Conservation (phyloP, 2,329 filamentous ascomycete genomes). For the Claviceps humidiphila region DNA sequence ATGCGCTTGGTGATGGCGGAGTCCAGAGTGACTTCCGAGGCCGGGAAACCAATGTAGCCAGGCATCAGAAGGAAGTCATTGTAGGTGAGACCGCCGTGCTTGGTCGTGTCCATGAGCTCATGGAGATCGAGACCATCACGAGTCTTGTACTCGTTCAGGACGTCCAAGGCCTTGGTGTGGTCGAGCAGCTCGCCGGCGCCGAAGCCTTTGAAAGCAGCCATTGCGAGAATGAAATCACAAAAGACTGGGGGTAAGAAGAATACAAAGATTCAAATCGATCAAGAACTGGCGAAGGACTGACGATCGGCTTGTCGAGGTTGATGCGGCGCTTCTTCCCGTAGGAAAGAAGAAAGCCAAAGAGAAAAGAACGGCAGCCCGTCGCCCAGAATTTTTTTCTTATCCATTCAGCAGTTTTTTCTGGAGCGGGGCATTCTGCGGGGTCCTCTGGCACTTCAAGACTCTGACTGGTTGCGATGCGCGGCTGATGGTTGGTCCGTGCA, state of each 20-base stretch:
- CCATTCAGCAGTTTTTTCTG: not conserved
- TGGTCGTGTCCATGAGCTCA: conserved; percentile 79
- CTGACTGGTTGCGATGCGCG: not conserved
- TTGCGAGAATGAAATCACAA: conserved; percentile 26
- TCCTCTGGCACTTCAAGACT: not conserved
- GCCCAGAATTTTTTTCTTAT: not conserved
- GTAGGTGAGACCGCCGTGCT: conserved; percentile 89
- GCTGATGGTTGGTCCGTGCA: not conserved
- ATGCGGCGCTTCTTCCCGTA: conserved; percentile 39
- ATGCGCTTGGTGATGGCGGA: conserved; percentile 92
- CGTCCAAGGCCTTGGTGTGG: conserved; percentile 60
- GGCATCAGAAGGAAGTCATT: conserved; percentile 97
- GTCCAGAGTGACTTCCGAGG: conserved; percentile 76
- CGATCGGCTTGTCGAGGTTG: conserved; percentile 24
- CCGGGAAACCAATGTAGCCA: conserved; percentile 96
- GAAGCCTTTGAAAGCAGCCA: conserved; percentile 49
- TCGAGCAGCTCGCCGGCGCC: conserved; percentile 50
- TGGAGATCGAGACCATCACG: conserved; percentile 79
- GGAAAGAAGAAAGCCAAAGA: conserved; percentile 25
- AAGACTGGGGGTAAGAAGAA: conserved; percentile 4
- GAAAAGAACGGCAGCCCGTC: not conserved
- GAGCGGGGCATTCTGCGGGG: not conserved
- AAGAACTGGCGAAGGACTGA: conserved; percentile 12
- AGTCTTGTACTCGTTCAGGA: conserved; percentile 68
- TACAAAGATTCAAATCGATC: conserved; percentile 13